Base-by-base conservation (phyloP, 192 early-diverging fungal species). In the Allomyces macrogynus region DNA sequence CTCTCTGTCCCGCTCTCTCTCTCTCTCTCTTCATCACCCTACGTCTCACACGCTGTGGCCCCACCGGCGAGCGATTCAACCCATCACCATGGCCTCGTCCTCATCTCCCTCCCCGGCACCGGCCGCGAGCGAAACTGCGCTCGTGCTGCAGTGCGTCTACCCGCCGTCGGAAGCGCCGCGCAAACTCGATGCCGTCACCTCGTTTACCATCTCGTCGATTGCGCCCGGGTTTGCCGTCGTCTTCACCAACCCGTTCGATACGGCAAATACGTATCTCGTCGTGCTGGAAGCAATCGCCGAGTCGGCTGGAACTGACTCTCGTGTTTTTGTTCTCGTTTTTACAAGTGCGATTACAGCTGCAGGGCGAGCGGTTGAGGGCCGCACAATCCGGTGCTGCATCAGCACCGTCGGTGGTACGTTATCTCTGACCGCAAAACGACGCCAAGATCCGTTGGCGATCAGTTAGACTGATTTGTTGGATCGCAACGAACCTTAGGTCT, bases 401-500 rank as follows among this genome's bases (percentile, higher is more conserved):
- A n/a, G 16, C 49, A n/a, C 49, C 49, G 49, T n/a, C 49, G 16
- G 49, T 57, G 49, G 12, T 40, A 40, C 32, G 32, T 40, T 27
- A 3, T 27, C 8, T 40, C 32, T 40, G 32, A 40, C 32, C 32
- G 32, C 32, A 2, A 8, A 8, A 40, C 32, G 7, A 8, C 32
- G 7, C 32, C 7, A 40, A 40, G 32, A 40, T 40, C 7, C 32
- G 32, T 40, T 40, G 0, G 32, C 32, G 32, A 40, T 7, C 32
- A 3, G 32, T 7, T 8, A 40, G 7, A 40, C 32, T 40, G 32
- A 40, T 40, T 8, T 40, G 32, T 8, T 8, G 32, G 0, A 40
- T 40, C 32, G 32, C 32, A 7, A 40, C 32, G 32, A 40, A 40
- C 14, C 26, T 27, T 63, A 70, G 69, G 76, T 82, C 18, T 88